These are phyloP conservation scores for Penicillium sp. DNA, from an alignment of 2,329 filamentous ascomycete genomes.

Conservation along the genomic window DNA sequence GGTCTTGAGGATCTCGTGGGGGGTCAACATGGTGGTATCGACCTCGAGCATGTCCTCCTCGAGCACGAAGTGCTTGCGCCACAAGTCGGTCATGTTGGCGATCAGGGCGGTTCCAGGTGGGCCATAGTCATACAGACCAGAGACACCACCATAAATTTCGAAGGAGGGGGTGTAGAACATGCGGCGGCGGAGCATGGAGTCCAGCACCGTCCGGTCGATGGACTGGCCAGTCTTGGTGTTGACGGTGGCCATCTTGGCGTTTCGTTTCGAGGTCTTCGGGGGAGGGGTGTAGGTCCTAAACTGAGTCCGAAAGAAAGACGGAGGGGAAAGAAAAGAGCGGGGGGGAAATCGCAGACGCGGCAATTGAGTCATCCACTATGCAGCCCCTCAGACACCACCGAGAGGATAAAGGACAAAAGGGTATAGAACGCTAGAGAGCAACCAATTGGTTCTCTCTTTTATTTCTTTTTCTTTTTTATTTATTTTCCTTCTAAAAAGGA, in stretches of 20 bases:
- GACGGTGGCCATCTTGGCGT: constrained; percentile 54
- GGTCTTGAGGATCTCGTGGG: constrained; percentile 90
- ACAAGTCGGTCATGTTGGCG: constrained; percentile 81
- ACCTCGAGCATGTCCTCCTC: constrained; percentile 95
- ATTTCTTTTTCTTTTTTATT: constrained; percentile 8
- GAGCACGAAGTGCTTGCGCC: constrained; percentile 90
- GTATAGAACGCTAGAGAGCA: constrained; percentile 7
- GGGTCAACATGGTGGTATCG: constrained; percentile 91
- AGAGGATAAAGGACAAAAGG: constrained; percentile 15
- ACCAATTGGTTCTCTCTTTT: constrained; percentile 8
- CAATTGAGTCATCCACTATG: constrained; percentile 42
- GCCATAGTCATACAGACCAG: constrained; percentile 89
- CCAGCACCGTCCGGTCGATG: constrained; percentile 77
- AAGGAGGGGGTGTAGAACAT: constrained; percentile 95
- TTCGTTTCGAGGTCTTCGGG: constrained; percentile 33
- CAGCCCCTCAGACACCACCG: constrained; percentile 24
- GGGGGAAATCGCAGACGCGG: constrained; percentile 31
- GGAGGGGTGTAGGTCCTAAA: constrained; percentile 43
- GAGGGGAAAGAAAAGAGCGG: constrained; percentile 36
- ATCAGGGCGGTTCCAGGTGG: constrained; percentile 83
- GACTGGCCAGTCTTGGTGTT: constrained; percentile 87
- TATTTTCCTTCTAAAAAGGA: constrained; percentile 7
- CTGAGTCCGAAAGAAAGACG: constrained; percentile 29
- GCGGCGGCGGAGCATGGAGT: constrained; percentile 80
- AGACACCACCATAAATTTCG: constrained; percentile 89